Evolutionary conservation across 495 filamentous ascomycete species (phyloP), one percentile per base, ranked within the genome.

Genomic region (Coniosporium apollinis): DNA sequence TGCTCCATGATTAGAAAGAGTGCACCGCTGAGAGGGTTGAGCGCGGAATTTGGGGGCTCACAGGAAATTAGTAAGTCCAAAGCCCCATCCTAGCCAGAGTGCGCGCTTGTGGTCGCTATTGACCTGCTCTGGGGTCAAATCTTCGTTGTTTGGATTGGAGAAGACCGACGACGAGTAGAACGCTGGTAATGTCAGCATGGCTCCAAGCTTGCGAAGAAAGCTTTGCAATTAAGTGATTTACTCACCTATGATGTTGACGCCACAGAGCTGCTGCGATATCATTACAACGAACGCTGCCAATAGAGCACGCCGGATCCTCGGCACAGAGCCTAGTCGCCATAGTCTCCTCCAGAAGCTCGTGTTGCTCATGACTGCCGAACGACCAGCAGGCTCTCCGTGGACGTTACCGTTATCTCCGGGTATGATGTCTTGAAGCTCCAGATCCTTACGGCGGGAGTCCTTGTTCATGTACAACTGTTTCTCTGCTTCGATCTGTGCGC

Each of bases 211-310:
- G 11, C n/a, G 18, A 16, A 32, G 17, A 7, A 13, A 7, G 24
- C 8, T 55, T 37, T 50, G 38, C 55, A 44, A 1, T 64, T 43
- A 13, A 32, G 18, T 13, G 8, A 32, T 19, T n/a, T 17, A 9
- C 9, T 32, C 15, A 22, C 25, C 26, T 28, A 8, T 3, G n/a
- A 34, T 20, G 30, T 34, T 34, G 28, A 47, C 79, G 40, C 80
- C 79, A 51, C 80, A 89, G 73, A 89, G 80, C 57, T 92, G 82
- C 47, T 76, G 71, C 2, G 66, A 70, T 43, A 81, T 64, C 71
- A 82, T 82, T 31, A 83, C 75, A 1, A 66, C 58, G 39, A 62
- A 65, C 0, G 68, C 72, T 14, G 76, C 76, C 19, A 70, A 57
- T n/a, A 69, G 76, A 5, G 77, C 77, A 36, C 77, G 67, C 19